Percentiles rank a stretch among this genome's conserved stretches.
Conservation (phyloP, 2,329 filamentous ascomycete species). For the Leptographium lundbergii region DNA sequence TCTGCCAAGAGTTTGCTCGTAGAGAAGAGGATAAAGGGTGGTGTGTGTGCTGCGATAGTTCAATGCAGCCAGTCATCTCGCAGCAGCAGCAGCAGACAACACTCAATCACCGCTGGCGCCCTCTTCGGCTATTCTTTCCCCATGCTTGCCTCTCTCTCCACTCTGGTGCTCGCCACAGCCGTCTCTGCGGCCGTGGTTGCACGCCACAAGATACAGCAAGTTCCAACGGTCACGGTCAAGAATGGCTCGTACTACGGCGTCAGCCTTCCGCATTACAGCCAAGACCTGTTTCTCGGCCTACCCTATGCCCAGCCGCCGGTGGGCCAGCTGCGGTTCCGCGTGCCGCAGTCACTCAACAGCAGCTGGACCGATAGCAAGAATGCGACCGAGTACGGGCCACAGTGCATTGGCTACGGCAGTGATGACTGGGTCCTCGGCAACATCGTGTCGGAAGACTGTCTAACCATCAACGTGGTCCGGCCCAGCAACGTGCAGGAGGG, state of each 20-base stretch:
- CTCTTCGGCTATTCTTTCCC: not conserved
- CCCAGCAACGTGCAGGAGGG: constrained; percentile 29
- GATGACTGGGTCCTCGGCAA: constrained; percentile 12
- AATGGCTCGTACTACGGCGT: constrained; percentile 26
- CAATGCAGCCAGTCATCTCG: no score
- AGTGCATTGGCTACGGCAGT: constrained; percentile 37
- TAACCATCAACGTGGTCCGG: constrained; percentile 49
- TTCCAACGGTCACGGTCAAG: constrained; percentile 7
- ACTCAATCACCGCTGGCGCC: no score
- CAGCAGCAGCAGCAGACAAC: no score
- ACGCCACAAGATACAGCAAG: not conserved
- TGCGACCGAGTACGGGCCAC: constrained; percentile 30
- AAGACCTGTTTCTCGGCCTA: constrained; percentile 41
- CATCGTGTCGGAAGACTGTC: constrained; percentile 38
- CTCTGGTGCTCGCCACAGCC: not conserved
- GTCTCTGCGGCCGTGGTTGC: not conserved
- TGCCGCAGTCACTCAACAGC: constrained; percentile 19
- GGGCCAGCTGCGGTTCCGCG: constrained; percentile 17
- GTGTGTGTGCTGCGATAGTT: no score
- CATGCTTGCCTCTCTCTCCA: not conserved
- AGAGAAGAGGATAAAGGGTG: no score
- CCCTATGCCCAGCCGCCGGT: constrained; percentile 35
- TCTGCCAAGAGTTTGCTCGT: no score
- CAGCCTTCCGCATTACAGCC: constrained; percentile 21
- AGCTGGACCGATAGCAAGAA: constrained; percentile 27